Evolutionary conservation across 1,139 yeast species (phyloP).

Genomic region (Wickerhamomyces sp.): DNA sequence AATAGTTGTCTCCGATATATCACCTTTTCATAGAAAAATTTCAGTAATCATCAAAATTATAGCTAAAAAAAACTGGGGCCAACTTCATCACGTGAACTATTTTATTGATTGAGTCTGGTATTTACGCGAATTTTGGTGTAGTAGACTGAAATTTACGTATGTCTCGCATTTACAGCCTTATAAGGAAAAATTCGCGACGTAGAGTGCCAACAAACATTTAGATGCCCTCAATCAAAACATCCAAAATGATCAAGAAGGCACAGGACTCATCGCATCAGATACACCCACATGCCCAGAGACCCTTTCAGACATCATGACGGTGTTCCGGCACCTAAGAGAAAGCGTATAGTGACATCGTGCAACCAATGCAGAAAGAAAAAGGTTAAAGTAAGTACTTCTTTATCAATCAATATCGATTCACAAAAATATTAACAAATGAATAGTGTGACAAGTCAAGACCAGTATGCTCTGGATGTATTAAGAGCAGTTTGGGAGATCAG

Average conservation of each 20-base stretch:
- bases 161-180: too few species aligned
- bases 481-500: slow-evolving; percentile 17
- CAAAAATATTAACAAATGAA: background rate
- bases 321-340: slow-evolving; percentile 12
- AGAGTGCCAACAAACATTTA: too few species aligned
- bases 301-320: background rate
- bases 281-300: background rate
- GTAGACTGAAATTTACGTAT: too few species aligned
- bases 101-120: too few species aligned
- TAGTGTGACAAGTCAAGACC: slow-evolving; percentile 28
- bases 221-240: background rate
- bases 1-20: too few species aligned
- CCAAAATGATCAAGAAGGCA: background rate
- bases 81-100: too few species aligned
- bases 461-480: slow-evolving; percentile 24
- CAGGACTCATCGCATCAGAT: background rate
- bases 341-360: slow-evolving; percentile 33
- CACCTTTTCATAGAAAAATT: too few species aligned
- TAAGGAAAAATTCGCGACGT: too few species aligned
- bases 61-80: too few species aligned
- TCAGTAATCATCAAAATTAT: too few species aligned
- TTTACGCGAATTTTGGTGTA: too few species aligned
- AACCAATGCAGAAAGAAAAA: slow-evolving; percentile 38
- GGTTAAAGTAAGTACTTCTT: slow-evolving; percentile 32
- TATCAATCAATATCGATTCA: background rate